Percentiles rank a stretch among this genome's conserved stretches.
Conservation (phyloP, 2,329 filamentous ascomycete species). For the Chaetothyriales sp. region DNA sequence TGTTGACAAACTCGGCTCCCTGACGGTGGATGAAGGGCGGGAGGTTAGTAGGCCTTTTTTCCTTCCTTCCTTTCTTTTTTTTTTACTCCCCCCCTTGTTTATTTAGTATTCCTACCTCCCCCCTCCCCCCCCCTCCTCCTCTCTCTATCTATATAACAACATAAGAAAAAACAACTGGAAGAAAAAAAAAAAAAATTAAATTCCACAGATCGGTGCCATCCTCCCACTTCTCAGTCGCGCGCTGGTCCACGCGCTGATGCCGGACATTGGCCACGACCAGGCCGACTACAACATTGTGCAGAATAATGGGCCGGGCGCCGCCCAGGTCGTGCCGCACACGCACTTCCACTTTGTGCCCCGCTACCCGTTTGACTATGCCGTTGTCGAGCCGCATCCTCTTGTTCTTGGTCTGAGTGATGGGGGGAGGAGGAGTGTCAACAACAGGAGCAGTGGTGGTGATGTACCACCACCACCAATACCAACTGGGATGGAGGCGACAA, state of each 20-base stretch:
- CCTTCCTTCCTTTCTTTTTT: conserved; percentile 2
- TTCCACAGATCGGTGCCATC: conserved; percentile 29
- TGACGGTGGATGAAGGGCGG: conserved; percentile 46
- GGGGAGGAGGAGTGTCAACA: conserved; percentile 5
- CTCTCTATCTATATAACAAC: too few species aligned
- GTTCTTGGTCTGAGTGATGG: background rate
- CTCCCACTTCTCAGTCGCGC: conserved; percentile 46
- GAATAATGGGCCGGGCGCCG: conserved; percentile 80
- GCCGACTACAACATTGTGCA: conserved; percentile 90
- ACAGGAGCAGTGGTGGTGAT: conserved; percentile 12
- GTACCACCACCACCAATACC: conserved; percentile 9
- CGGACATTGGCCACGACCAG: conserved; percentile 22
- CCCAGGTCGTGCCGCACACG: conserved; percentile 83
- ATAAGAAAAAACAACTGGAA: conserved; percentile 1
- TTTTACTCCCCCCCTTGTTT: background rate
- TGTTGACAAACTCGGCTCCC: conserved; percentile 60
- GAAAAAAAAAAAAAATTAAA: background rate
- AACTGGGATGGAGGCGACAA: conserved; percentile 14
- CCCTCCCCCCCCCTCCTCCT: too few species aligned
- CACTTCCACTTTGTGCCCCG: conserved; percentile 91
- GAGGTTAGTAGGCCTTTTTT: conserved; percentile 43
- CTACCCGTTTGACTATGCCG: conserved; percentile 32
- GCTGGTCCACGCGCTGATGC: conserved; percentile 53
- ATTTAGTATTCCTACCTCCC: too few species aligned
- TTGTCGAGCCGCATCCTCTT: background rate